phyloP scores from a whole-genome alignment of 2,329 filamentous ascomycete genomes.

The Trichoderma oligosporum region DNA sequence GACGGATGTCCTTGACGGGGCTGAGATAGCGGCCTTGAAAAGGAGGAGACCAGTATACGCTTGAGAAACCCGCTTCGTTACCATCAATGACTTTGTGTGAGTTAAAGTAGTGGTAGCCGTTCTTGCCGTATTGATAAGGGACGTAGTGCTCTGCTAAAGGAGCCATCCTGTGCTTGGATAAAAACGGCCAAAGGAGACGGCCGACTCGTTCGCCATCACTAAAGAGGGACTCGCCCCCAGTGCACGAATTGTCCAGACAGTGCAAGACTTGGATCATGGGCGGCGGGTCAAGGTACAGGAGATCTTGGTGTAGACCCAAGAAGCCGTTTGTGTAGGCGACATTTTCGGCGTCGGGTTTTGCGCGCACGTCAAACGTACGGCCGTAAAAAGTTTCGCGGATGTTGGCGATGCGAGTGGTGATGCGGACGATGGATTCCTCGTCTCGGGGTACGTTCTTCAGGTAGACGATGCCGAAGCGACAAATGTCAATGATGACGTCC shows the following conservation, averaged over 20 bases:
- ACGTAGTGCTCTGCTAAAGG: slow-evolving; percentile 34
- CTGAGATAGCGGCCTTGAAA: slow-evolving; percentile 61
- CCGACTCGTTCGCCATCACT: slow-evolving; percentile 67
- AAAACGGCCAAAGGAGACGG: slow-evolving; percentile 31
- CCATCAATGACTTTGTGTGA: slow-evolving; percentile 51
- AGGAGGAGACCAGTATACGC: slow-evolving; percentile 66
- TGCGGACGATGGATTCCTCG: slow-evolving; percentile 60
- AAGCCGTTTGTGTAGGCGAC: slow-evolving; percentile 82
- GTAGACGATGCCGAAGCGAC: slow-evolving; percentile 69
- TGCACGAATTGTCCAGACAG: slow-evolving; percentile 75
- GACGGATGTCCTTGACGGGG: slow-evolving; percentile 24
- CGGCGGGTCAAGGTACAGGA: slow-evolving; percentile 77
- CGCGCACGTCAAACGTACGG: slow-evolving; percentile 81
- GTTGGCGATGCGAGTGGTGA: slow-evolving; percentile 70
- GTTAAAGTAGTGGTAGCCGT: slow-evolving; percentile 59
- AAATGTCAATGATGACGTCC: slow-evolving; percentile 59
- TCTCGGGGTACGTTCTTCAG: slow-evolving; percentile 68
- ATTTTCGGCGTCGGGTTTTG: slow-evolving; percentile 79
- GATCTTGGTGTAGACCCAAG: slow-evolving; percentile 88
- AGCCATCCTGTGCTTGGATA: slow-evolving; percentile 17
- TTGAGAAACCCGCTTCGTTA: slow-evolving; percentile 25
- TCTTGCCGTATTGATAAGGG: slow-evolving; percentile 67
- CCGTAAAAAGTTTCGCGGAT: slow-evolving; percentile 90
- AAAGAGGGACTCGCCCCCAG: slow-evolving; percentile 83
- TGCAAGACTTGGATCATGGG: slow-evolving; percentile 86